A percentile compares a stretch with the other conserved stretches of the same genome.
phyloP scores from a whole-genome alignment of 2,329 filamentous ascomycete genomes.

The Sarocladium kiliense region DNA sequence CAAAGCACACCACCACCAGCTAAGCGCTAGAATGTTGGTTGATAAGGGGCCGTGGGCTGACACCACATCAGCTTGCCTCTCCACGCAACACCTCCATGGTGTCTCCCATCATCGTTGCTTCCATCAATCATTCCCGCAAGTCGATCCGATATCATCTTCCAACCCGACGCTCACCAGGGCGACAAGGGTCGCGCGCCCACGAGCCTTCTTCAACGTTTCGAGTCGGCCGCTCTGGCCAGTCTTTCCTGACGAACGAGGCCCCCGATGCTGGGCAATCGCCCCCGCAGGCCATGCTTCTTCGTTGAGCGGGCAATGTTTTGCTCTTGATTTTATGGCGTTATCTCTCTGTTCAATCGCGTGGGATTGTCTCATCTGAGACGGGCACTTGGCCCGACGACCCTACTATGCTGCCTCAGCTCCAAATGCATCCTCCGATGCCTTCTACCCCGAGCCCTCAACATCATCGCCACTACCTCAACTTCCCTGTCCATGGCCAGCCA shows the following conservation, averaged over 20 bases:
- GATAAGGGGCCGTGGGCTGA: not conserved
- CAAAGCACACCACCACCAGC: slow-evolving; percentile 3
- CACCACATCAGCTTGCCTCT: not conserved
- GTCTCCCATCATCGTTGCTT: not conserved
- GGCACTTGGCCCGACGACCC: not conserved
- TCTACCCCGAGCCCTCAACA: slow-evolving; percentile 28
- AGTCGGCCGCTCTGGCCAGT: not conserved
- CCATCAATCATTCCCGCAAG: not conserved
- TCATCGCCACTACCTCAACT: not conserved
- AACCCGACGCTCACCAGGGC: not conserved
- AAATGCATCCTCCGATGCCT: slow-evolving; percentile 48
- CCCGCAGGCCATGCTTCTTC: not conserved
- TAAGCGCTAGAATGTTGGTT: not conserved
- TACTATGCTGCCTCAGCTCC: slow-evolving; percentile 44
- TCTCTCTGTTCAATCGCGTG: slow-evolving; percentile 17
- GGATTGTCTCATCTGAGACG: slow-evolving; percentile 5
- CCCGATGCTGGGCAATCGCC: not conserved
- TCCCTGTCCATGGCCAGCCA: not conserved
- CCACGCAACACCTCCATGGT: not conserved
- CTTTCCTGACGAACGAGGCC: not conserved
- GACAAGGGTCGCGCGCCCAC: not conserved
- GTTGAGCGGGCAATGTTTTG: not conserved
- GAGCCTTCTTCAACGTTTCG: not conserved
- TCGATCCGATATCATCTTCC: not conserved
- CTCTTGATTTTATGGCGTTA: slow-evolving; percentile 9